phyloP scores from a whole-genome alignment of 352 stramenopile genomes.

The Pythium angustatum region DNA sequence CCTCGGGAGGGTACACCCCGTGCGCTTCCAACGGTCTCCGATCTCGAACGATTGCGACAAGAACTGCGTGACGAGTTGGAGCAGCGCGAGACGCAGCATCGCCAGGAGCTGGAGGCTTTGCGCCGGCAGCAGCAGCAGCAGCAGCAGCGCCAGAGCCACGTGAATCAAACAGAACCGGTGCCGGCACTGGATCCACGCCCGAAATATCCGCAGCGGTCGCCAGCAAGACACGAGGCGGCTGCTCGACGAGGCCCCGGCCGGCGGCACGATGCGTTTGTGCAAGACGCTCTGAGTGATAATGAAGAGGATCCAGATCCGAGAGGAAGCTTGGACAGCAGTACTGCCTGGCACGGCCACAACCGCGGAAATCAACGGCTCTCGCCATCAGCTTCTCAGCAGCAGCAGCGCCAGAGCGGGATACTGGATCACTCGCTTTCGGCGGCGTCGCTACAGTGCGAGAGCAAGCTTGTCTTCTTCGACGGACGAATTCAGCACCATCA shows the following conservation, averaged over 20 bases:
- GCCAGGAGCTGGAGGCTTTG: constrained; percentile 44
- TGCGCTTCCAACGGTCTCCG: constrained; percentile 38
- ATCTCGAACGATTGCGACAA: constrained; percentile 59
- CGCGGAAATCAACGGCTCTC: background rate
- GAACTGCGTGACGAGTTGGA: constrained; percentile 53
- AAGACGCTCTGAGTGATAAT: constrained; percentile 19
- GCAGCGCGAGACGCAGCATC: constrained; percentile 50
- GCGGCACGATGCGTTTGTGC: constrained; percentile 21
- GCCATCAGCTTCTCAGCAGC: background rate
- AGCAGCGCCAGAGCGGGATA: no score
- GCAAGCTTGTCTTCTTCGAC: constrained; percentile 62
- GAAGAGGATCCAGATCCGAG: constrained; percentile 4
- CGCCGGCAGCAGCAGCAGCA: constrained; percentile 33
- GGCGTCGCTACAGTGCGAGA: constrained; percentile 47
- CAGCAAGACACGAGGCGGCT: background rate
- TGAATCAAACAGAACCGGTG: background rate
- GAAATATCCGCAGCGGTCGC: background rate
- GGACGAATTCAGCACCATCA: constrained; percentile 19
- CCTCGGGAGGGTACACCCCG: constrained; percentile 1
- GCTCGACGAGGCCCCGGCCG: background rate
- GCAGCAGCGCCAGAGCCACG: constrained; percentile 11
- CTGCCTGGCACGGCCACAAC: background rate
- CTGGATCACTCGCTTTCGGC: background rate
- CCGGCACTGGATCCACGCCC: background rate
- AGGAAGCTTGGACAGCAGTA: background rate